phyloP scores from a whole-genome alignment of 192 early-diverging fungal species.

The Pilaira anomala region DNA sequence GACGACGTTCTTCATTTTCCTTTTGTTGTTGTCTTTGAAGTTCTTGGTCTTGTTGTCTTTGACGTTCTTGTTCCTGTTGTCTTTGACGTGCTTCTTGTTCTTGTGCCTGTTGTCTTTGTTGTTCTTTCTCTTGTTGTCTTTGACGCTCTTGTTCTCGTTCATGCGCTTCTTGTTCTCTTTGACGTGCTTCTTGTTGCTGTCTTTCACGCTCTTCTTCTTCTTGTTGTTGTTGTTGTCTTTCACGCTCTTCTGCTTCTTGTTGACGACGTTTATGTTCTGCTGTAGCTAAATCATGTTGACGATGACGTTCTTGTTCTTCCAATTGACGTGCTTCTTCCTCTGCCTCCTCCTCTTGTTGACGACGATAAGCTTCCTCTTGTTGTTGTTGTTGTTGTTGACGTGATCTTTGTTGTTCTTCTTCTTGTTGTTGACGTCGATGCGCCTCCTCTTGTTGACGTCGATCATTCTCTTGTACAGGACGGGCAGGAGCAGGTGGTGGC shows the following conservation, averaged over 20 bases:
- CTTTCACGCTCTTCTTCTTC: conserved; percentile 33
- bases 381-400: conserved; percentile 15
- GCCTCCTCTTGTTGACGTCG: conserved; percentile 20
- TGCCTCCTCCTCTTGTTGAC: conserved; percentile 31
- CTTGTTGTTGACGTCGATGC: conserved; percentile 10
- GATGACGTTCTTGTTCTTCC: conserved; percentile 38
- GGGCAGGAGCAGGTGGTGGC: background rate
- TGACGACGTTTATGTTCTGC: conserved; percentile 33
- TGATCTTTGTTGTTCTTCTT: conserved; percentile 2
- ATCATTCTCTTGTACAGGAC: conserved; percentile 17
- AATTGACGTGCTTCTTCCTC: conserved; percentile 22
- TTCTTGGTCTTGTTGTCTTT: conserved; percentile 14
- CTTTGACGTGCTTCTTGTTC: conserved; percentile 30
- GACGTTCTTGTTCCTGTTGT: conserved; percentile 43
- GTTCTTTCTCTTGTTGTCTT: conserved; percentile 41
- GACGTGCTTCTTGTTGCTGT: conserved; percentile 27
- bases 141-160: conserved; percentile 36
- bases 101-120: conserved; percentile 31
- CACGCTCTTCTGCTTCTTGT: conserved; percentile 28
- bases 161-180: conserved; percentile 36
- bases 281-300: conserved; percentile 24
- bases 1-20: conserved; percentile 4
- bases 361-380: conserved; percentile 8
- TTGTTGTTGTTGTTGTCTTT: conserved; percentile 7
- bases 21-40: conserved; percentile 23